phyloP scores from a whole-genome alignment of 2,329 filamentous ascomycete species.

The Colletotrichum endophyticum region DNA sequence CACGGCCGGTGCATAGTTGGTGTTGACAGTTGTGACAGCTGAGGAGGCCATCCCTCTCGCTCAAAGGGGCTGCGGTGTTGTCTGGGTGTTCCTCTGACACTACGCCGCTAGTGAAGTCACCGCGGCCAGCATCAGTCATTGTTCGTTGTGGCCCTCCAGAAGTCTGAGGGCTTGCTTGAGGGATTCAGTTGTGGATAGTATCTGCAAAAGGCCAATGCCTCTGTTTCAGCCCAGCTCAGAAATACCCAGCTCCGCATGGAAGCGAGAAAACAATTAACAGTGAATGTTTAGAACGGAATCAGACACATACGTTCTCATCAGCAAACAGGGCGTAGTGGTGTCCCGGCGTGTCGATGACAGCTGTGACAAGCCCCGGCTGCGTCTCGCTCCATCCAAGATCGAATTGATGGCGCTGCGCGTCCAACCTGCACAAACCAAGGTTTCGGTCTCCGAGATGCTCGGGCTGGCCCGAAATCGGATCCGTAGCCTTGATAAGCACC shows the following conservation, averaged over 20 bases:
- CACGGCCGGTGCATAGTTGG: background rate
- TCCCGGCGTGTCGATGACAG: background rate
- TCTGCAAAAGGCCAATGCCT: background rate
- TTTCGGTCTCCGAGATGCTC: background rate
- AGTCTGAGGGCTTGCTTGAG: background rate
- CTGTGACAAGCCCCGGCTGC: background rate
- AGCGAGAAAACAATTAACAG: background rate
- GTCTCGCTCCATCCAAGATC: background rate
- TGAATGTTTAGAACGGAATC: background rate
- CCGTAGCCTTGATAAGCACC: background rate
- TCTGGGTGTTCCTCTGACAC: background rate
- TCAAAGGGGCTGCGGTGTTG: background rate
- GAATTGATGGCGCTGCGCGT: background rate
- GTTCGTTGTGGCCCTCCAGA: background rate
- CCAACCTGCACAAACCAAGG: background rate
- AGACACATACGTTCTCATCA: background rate
- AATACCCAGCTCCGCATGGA: rapidly evolving
- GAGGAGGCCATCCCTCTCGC: background rate
- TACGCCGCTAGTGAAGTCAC: background rate
- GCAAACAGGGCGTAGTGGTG: background rate
- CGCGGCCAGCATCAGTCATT: background rate
- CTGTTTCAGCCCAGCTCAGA: background rate
- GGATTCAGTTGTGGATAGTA: background rate
- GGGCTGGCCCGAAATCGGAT: background rate
- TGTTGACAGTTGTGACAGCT: background rate